These are phyloP conservation scores for Aspergillus brasiliensis DNA, from an alignment of 2,329 filamentous ascomycete genomes.

Conservation along the genomic window DNA sequence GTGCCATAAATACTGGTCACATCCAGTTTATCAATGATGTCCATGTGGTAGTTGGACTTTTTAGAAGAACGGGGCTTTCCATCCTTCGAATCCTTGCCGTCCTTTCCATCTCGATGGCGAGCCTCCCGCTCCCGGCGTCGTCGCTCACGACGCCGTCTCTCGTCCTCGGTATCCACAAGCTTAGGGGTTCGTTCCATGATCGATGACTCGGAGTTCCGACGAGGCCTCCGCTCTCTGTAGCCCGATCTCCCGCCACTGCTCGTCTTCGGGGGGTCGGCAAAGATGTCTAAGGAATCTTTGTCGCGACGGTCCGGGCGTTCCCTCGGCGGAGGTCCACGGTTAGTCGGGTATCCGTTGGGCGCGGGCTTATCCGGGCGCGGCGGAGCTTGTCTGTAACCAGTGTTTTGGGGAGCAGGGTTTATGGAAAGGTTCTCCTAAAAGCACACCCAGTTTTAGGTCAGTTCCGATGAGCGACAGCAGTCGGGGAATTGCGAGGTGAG, in stretches of 20 bases:
- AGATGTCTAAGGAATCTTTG: conserved; percentile 50
- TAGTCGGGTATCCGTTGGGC: conserved; percentile 25
- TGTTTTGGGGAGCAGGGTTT: conserved; percentile 36
- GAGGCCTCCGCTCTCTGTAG: conserved; percentile 46
- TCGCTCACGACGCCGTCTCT: conserved; percentile 53
- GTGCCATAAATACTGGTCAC: conserved; percentile 94
- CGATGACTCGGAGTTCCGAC: conserved; percentile 67
- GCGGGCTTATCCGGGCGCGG: conserved; percentile 37
- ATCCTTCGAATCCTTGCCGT: conserved; percentile 39
- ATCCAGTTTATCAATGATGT: conserved; percentile 95
- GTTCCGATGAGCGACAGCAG: not conserved
- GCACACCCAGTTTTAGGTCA: not conserved
- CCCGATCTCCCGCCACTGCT: conserved; percentile 27
- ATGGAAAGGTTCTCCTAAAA: conserved; percentile 44
- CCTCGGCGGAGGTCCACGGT: conserved; percentile 28
- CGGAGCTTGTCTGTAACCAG: conserved; percentile 39
- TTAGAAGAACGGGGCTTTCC: conserved; percentile 42
- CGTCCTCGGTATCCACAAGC: conserved; percentile 52
- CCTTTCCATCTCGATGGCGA: conserved; percentile 36
- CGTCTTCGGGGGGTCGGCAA: conserved; percentile 47
- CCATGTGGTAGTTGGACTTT: conserved; percentile 56
- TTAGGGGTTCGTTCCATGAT: conserved; percentile 55
- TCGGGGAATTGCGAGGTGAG: conserved; percentile 24
- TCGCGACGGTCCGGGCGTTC: conserved; percentile 28
- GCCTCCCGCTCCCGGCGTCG: conserved; percentile 54